Evolutionary conservation across 1,284 basidiomycete genomes (phyloP).

Genomic region (Uromyces viciae-fabae): DNA sequence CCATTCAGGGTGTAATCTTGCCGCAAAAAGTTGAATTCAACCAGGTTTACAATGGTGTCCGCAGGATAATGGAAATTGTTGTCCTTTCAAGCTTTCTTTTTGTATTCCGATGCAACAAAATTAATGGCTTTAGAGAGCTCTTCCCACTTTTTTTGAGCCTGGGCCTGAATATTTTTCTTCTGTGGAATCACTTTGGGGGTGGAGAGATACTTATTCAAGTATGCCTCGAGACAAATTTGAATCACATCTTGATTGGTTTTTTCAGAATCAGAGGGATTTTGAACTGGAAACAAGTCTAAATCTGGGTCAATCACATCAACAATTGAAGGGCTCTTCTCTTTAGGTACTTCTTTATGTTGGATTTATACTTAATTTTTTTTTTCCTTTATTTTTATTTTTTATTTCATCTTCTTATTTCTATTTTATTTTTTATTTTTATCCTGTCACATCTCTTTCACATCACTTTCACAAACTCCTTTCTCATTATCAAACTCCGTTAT

Average conservation of each 20-base stretch:
- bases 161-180: not conserved
- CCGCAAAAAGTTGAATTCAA: not conserved
- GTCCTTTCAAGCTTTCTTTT: not conserved
- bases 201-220: not conserved
- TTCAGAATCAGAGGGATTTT: too few relatives aligned
- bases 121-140: not conserved
- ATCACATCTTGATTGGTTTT: not conserved
- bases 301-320: too few relatives aligned
- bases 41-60: not conserved
- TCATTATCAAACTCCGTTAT: too few relatives aligned
- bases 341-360: too few relatives aligned
- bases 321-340: too few relatives aligned
- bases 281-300: too few relatives aligned
- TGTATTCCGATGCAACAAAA: conserved; percentile 1
- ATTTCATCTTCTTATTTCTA: too few relatives aligned
- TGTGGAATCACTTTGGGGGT: not conserved
- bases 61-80: not conserved
- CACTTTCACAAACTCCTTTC: too few relatives aligned
- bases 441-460: too few relatives aligned
- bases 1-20: not conserved
- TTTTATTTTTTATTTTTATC: too few relatives aligned
- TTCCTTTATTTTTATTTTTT: too few relatives aligned
- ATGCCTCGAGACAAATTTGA: not conserved
- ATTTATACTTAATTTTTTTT: too few relatives aligned
- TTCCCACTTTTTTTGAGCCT: not conserved